phyloP scores from a whole-genome alignment of 1,284 basidiomycete species.

The Trametes versicolor region DNA sequence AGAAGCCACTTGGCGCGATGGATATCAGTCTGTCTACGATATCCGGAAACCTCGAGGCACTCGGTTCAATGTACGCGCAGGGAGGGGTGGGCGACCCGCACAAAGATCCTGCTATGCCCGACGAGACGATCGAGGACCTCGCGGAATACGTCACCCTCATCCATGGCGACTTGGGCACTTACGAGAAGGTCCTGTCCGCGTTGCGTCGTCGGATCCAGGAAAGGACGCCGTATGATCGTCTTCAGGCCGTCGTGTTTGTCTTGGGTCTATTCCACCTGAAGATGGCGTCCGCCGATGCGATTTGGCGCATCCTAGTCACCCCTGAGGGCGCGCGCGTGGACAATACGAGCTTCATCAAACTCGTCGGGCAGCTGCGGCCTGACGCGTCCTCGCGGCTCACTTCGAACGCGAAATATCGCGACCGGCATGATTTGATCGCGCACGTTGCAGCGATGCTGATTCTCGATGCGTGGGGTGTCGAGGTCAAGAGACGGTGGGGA shows the following conservation, averaged over 20 bases:
- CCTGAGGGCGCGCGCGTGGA: constrained; percentile 31
- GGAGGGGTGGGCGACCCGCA: constrained; percentile 40
- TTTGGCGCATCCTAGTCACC: constrained; percentile 46
- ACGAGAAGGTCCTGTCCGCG: constrained; percentile 27
- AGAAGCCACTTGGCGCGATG: constrained; percentile 40
- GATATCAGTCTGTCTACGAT: constrained; percentile 43
- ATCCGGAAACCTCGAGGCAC: constrained; percentile 36
- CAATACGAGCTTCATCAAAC: constrained; percentile 21
- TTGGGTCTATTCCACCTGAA: constrained; percentile 50
- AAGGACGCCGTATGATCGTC: constrained; percentile 23
- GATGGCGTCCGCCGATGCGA: constrained; percentile 50
- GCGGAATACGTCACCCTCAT: constrained; percentile 19
- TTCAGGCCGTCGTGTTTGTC: constrained; percentile 45
- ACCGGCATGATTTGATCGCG: constrained; percentile 48
- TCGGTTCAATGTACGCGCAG: constrained; percentile 41
- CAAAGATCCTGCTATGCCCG: background rate
- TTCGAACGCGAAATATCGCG: constrained; percentile 43
- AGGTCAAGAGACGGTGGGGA: constrained; percentile 8
- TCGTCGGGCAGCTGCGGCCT: constrained; percentile 37
- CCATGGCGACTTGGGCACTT: constrained; percentile 30
- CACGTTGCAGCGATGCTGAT: constrained; percentile 39
- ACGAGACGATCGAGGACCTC: background rate
- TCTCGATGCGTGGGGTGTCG: constrained; percentile 39
- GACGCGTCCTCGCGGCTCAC: constrained; percentile 44
- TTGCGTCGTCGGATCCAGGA: constrained; percentile 35